phyloP scores from a whole-genome alignment of 805 yeast genomes.

The Sungouiozyma ichnusensis region DNA sequence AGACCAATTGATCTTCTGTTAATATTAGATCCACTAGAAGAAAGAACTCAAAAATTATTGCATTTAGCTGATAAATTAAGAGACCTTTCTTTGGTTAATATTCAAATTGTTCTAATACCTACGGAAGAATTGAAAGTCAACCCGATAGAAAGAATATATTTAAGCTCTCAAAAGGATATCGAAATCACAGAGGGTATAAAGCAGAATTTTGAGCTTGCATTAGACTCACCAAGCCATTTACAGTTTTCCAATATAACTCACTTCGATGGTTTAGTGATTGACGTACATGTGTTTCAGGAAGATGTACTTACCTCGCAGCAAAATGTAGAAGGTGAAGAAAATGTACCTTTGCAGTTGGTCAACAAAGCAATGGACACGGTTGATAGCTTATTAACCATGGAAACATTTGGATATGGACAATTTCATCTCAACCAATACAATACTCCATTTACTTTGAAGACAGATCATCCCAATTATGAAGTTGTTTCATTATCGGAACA shows the following conservation, averaged over 20 bases:
- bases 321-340: constrained; percentile 29
- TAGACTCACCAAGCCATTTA: constrained; percentile 15
- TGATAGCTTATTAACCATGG: constrained; percentile 63
- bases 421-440: constrained; percentile 25
- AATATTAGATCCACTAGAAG: constrained; percentile 63
- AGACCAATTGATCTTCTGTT: constrained; percentile 43
- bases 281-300: constrained; percentile 54
- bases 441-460: constrained; percentile 8
- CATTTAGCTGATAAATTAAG: constrained; percentile 37
- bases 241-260: constrained; percentile 31
- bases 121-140: constrained; percentile 32
- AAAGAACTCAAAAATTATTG: constrained; percentile 52
- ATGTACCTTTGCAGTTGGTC: constrained; percentile 43
- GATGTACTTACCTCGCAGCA: constrained; percentile 15
- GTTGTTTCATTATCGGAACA: constrained; percentile 17
- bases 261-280: constrained; percentile 48
- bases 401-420: constrained; percentile 76
- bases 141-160: constrained; percentile 49
- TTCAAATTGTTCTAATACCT: constrained; percentile 53
- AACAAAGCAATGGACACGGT: constrained; percentile 12
- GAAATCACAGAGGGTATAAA: constrained; percentile 22
- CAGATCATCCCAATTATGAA: constrained; percentile 15
- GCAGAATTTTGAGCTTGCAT: constrained; percentile 12
- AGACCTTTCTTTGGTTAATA: constrained; percentile 39
- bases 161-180: constrained; percentile 27